These are phyloP conservation scores for Paecilomyces variotii DNA, from an alignment of 2,329 filamentous ascomycete genomes.

Conservation along the genomic window DNA sequence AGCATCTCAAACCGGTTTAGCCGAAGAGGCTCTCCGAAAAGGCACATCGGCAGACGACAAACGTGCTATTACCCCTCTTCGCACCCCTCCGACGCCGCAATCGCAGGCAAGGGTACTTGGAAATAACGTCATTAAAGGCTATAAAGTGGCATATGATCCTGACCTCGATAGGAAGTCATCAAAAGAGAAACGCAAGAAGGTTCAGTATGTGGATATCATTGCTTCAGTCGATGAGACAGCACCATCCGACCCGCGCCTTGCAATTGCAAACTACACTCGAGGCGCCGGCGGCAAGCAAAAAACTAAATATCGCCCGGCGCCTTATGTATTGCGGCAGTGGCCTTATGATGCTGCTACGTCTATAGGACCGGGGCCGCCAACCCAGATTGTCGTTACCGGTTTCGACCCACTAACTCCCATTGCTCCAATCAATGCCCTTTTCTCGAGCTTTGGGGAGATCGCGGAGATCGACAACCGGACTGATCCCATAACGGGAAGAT, in stretches of 20 bases:
- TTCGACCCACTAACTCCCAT: conserved; percentile 86
- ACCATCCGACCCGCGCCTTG: conserved; percentile 74
- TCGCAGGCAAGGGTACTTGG: conserved; percentile 44
- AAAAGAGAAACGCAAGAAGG: conserved; percentile 48
- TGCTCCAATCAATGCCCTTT: conserved; percentile 29
- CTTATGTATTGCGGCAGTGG: conserved; percentile 76
- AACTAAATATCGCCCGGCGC: conserved; percentile 62
- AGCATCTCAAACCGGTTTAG: conserved; percentile 23
- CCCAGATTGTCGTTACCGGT: conserved; percentile 87
- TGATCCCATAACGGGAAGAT: conserved; percentile 88
- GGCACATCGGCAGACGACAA: conserved; percentile 21
- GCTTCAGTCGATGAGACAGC: conserved; percentile 50
- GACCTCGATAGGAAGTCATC: conserved; percentile 50
- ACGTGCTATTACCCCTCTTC: conserved; percentile 31
- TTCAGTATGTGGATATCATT: conserved; percentile 46
- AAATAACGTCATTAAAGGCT: conserved; percentile 48
- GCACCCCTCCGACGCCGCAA: conserved; percentile 38
- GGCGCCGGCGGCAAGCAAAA: conserved; percentile 58
- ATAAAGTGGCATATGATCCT: conserved; percentile 55
- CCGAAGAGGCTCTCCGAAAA: conserved; percentile 19
- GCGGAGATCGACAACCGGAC: conserved; percentile 88
- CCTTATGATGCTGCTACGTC: conserved; percentile 74
- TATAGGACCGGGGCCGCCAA: conserved; percentile 79
- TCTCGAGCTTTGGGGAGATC: conserved; percentile 56
- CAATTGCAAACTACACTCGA: conserved; percentile 54